Conservation (phyloP, 352 stramenopile genomes). For the Phytophthora meadii region DNA sequence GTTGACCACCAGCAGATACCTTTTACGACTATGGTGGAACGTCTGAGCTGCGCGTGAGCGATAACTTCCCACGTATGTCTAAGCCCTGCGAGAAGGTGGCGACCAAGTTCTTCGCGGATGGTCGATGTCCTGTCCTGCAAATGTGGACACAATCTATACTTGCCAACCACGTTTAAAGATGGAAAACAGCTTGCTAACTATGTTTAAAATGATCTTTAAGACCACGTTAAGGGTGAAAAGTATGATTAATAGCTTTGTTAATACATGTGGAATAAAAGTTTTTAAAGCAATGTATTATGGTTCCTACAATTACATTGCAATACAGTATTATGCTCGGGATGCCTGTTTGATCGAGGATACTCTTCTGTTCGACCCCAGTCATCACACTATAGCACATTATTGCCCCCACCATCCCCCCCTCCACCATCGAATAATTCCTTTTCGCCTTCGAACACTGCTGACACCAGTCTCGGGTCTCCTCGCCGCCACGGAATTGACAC, state of each 20-base stretch:
- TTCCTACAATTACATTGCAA: too few species aligned
- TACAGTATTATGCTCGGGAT: too few species aligned
- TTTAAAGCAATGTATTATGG: too few species aligned
- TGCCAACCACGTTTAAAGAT: too few species aligned
- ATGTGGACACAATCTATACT: too few species aligned
- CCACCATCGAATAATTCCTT: slow-evolving; percentile 14
- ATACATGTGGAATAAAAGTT: too few species aligned
- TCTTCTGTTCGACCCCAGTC: slow-evolving; percentile 21
- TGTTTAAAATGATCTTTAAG: too few species aligned
- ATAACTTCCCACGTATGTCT: slow-evolving; percentile 80
- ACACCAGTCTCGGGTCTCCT: slow-evolving; percentile 26
- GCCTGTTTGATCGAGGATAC: slow-evolving; percentile 19
- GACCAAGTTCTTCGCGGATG: slow-evolving; percentile 59
- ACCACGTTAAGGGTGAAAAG: too few species aligned
- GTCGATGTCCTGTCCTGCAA: too few species aligned
- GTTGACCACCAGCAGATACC: background rate
- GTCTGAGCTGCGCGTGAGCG: slow-evolving; percentile 67
- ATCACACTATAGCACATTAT: slow-evolving; percentile 23
- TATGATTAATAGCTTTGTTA: too few species aligned
- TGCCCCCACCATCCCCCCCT: too few species aligned
- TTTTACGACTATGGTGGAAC: slow-evolving; percentile 30
- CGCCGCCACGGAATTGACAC: slow-evolving; percentile 14
- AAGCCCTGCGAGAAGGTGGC: slow-evolving; percentile 72
- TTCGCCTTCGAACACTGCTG: slow-evolving; percentile 24
- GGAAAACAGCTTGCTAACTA: too few species aligned